Percentiles rank a stretch among this genome's conserved stretches.
These are phyloP conservation scores for Aureobasidium leucospermi DNA, from an alignment of 2,329 filamentous ascomycete species.

Conservation along the genomic window DNA sequence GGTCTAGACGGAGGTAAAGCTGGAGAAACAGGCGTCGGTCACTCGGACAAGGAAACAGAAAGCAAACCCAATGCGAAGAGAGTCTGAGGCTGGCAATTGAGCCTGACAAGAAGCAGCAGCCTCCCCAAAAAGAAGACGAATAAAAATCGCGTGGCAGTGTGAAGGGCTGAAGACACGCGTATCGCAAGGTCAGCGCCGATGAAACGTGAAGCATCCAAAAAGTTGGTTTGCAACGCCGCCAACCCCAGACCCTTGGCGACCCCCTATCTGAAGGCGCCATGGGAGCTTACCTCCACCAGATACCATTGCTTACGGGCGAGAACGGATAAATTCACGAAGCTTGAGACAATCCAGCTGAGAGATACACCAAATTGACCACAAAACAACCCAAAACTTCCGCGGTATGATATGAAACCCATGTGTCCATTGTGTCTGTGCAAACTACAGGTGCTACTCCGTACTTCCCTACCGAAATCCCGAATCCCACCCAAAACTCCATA, in stretches of 20 bases:
- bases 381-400: neutral
- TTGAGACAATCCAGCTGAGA: neutral
- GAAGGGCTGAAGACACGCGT: slow-evolving; percentile 2
- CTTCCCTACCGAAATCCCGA: neutral
- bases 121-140: neutral
- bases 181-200: neutral
- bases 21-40: neutral
- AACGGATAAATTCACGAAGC: neutral
- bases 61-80: neutral
- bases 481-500: slow-evolving; percentile 4
- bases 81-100: neutral
- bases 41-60: neutral
- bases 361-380: neutral
- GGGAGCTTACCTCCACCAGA: neutral
- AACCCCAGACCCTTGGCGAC: slow-evolving; percentile 6
- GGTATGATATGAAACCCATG: neutral
- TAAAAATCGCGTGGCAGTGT: slow-evolving; percentile 1
- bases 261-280: neutral
- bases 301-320: neutral
- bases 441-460: neutral
- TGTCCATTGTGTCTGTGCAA: neutral
- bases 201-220: neutral
- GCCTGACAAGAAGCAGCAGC: neutral
- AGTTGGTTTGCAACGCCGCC: neutral
- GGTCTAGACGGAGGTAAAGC: neutral